These are phyloP conservation scores for Limonomyces culmigenus DNA, from an alignment of 1,284 basidiomycete species.

Conservation along the genomic window DNA sequence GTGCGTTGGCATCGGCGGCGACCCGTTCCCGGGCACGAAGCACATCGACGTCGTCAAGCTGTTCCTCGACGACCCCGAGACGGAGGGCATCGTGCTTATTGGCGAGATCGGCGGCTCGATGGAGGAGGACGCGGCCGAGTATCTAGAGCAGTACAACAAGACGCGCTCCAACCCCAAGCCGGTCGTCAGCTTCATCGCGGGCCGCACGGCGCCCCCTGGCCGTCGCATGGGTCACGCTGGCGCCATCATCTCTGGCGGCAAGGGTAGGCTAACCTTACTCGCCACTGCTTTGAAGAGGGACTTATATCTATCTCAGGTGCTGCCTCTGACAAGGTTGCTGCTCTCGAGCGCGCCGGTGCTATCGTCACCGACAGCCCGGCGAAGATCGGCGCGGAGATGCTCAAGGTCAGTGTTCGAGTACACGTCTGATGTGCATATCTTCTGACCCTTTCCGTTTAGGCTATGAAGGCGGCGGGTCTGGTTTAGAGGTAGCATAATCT, in stretches of 20 bases:
- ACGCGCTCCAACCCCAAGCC: slow-evolving; percentile 81
- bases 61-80: slow-evolving; percentile 86
- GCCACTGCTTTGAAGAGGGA: neutral
- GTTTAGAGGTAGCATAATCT: slow-evolving; percentile 1
- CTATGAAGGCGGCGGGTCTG: neutral
- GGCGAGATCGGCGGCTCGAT: slow-evolving; percentile 98
- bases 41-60: slow-evolving; percentile 95
- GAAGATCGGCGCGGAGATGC: slow-evolving; percentile 78
- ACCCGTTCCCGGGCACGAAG: slow-evolving; percentile 96
- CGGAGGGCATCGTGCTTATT: slow-evolving; percentile 93
- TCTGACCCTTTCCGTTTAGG: neutral
- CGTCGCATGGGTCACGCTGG: slow-evolving; percentile 98
- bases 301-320: slow-evolving; percentile 35
- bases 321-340: slow-evolving; percentile 89
- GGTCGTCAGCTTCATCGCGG: slow-evolving; percentile 96
- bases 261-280: slow-evolving; percentile 36
- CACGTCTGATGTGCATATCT: neutral
- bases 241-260: slow-evolving; percentile 95
- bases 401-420: slow-evolving; percentile 35
- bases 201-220: slow-evolving; percentile 92
- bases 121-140: slow-evolving; percentile 99
- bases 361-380: slow-evolving; percentile 95
- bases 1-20: slow-evolving; percentile 96
- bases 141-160: slow-evolving; percentile 87
- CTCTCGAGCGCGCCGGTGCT: slow-evolving; percentile 86